These are phyloP conservation scores for Penicillium tannophilum DNA, from an alignment of 495 filamentous ascomycete genomes.

Conservation along the genomic window DNA sequence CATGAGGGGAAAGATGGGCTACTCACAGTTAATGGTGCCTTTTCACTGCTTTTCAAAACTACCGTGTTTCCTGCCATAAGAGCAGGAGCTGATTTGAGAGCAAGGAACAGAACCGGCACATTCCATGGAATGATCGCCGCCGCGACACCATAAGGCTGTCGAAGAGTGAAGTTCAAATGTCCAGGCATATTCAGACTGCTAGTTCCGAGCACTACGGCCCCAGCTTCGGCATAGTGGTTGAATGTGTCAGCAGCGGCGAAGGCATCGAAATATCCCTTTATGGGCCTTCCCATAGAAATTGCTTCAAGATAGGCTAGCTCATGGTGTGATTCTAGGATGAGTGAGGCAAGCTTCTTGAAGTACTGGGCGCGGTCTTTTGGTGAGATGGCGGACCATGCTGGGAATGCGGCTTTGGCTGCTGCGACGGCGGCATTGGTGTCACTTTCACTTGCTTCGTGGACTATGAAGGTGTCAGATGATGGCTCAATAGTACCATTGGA, in stretches of 20 bases:
- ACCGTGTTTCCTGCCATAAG: constrained; percentile 59
- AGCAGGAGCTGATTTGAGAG: constrained; percentile 56
- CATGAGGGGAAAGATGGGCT: too few relatives aligned
- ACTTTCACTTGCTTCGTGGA: constrained; percentile 47
- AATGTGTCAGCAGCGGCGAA: constrained; percentile 18
- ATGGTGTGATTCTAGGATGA: constrained; percentile 46
- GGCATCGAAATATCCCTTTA: constrained; percentile 30
- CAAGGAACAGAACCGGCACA: constrained; percentile 27
- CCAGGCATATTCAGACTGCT: constrained; percentile 62
- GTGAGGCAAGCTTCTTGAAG: constrained; percentile 53
- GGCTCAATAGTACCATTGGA: too few relatives aligned
- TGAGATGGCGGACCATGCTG: constrained; percentile 56
- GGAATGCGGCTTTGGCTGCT: constrained; percentile 60
- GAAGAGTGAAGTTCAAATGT: constrained; percentile 46
- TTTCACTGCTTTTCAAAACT: constrained; percentile 59
- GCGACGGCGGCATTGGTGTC: constrained; percentile 63
- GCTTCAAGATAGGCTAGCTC: constrained; percentile 56
- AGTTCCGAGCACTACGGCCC: constrained; percentile 35
- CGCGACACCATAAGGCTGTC: constrained; percentile 37
- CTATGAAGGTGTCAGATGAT: constrained; percentile 15
- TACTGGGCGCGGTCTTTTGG: constrained; percentile 37
- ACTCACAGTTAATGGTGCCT: constrained; percentile 56
- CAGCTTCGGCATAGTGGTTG: constrained; percentile 28
- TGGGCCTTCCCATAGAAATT: constrained; percentile 31
- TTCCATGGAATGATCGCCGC: constrained; percentile 41